Conservation (phyloP, 2,329 filamentous ascomycete species). For the Aspergillus proliferans region DNA sequence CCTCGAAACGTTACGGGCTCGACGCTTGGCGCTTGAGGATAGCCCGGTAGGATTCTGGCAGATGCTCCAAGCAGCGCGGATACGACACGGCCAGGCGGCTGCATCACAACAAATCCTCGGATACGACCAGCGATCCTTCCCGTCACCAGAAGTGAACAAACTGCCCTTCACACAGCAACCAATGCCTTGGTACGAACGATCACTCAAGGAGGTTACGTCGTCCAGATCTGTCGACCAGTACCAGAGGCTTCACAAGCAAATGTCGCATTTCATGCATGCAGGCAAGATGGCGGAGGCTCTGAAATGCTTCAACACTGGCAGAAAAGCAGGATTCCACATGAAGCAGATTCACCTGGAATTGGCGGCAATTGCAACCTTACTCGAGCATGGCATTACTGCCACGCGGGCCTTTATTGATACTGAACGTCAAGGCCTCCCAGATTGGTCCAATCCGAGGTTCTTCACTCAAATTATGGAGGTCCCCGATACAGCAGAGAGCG, state of each 20-base stretch:
- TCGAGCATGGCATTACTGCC: conserved; percentile 23
- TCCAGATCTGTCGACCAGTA: conserved; percentile 27
- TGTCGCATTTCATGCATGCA: conserved; percentile 32
- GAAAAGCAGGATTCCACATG: conserved; percentile 22
- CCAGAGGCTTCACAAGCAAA: conserved; percentile 29
- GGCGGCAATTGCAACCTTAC: conserved; percentile 30
- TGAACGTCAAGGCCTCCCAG: conserved; percentile 15
- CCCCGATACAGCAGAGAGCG: conserved; percentile 14
- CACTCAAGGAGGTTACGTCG: conserved; percentile 20
- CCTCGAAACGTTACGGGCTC: conserved; percentile 26
- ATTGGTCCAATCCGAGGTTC: conserved; percentile 26
- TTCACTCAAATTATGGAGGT: conserved; percentile 30
- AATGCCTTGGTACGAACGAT: conserved; percentile 26
- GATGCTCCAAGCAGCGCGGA: conserved; percentile 34
- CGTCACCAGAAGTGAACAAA: conserved; percentile 18
- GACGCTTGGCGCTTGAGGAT: conserved; percentile 28
- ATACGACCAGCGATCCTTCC: conserved; percentile 27
- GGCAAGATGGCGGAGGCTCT: conserved; percentile 29
- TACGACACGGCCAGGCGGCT: conserved; percentile 25
- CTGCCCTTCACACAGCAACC: conserved; percentile 16
- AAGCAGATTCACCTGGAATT: conserved; percentile 31
- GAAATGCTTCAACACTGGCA: conserved; percentile 24
- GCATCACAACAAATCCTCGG: conserved; percentile 32
- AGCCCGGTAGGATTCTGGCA: conserved; percentile 35
- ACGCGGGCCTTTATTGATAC: conserved; percentile 28